Conservation (phyloP, 306 rosid genomes). For the Vicia villosa region DNA sequence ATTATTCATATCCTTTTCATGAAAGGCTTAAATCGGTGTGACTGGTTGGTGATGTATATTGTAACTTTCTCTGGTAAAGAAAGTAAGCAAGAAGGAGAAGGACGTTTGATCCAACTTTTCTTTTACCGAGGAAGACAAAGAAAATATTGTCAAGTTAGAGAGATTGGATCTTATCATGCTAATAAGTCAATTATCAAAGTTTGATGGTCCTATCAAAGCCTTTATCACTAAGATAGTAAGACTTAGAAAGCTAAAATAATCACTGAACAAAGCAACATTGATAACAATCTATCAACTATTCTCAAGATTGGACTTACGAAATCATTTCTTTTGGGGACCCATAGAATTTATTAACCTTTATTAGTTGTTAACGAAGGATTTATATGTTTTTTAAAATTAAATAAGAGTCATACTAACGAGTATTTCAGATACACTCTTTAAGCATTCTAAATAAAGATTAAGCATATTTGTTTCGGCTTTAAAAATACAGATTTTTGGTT, state of each 20-base stretch:
- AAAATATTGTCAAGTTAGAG: neutral
- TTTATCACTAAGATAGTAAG: slow-evolving; percentile 33
- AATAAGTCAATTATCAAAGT: neutral
- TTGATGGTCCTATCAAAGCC: neutral
- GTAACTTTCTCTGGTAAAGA: slow-evolving; percentile 39
- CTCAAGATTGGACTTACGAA: neutral
- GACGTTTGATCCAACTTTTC: slow-evolving; percentile 43
- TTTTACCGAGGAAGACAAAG: slow-evolving; percentile 21
- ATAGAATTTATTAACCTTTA: neutral
- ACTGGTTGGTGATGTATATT: slow-evolving; percentile 37
- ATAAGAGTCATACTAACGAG: too few species aligned
- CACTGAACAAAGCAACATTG: slow-evolving; percentile 10
- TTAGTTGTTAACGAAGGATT: neutral
- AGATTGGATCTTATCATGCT: neutral
- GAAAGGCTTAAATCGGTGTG: slow-evolving; percentile 27
- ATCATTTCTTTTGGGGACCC: slow-evolving; percentile 6
- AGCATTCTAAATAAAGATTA: too few species aligned
- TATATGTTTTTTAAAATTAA: neutral
- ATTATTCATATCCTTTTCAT: slow-evolving; percentile 33
- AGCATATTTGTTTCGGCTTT: too few species aligned
- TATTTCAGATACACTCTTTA: too few species aligned
- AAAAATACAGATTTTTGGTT: too few species aligned
- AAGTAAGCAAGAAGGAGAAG: slow-evolving; percentile 27
- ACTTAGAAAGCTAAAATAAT: slow-evolving; percentile 26
- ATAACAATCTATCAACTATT: slow-evolving; percentile 32